These are phyloP conservation scores for Suillus variegatus DNA, from an alignment of 768 basidiomycete species.

Conservation along the genomic window DNA sequence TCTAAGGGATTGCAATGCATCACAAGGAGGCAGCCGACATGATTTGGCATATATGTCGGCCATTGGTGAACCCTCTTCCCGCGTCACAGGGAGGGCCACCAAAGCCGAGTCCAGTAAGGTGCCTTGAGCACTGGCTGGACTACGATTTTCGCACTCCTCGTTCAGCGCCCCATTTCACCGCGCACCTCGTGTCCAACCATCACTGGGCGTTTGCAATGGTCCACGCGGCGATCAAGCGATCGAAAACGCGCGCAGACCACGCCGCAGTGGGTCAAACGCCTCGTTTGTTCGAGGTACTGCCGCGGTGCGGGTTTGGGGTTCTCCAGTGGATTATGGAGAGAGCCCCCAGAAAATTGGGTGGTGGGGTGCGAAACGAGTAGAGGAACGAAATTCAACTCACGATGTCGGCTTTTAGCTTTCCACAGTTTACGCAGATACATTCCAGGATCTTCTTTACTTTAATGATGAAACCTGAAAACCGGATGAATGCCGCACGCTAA, in stretches of 20 bases:
- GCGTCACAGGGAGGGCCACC: constrained; percentile 71
- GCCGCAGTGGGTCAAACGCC: constrained; percentile 82
- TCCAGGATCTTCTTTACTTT: constrained; percentile 99
- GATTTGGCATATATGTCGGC: constrained; percentile 64
- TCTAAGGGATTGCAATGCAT: constrained; percentile 35
- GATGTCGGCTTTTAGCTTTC: constrained; percentile 95
- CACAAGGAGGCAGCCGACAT: constrained; percentile 60
- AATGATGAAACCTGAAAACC: constrained; percentile 80
- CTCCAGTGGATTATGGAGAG: constrained; percentile 85
- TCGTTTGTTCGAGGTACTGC: constrained; percentile 71
- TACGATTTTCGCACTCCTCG: constrained; percentile 80
- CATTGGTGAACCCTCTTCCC: constrained; percentile 50
- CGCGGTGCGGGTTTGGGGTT: constrained; percentile 94
- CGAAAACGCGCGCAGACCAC: constrained; percentile 84
- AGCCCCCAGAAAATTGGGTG: constrained; percentile 99
- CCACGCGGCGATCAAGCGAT: constrained; percentile 92
- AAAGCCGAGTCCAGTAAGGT: constrained; percentile 23
- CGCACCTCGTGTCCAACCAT: constrained; percentile 86
- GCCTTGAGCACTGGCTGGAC: constrained; percentile 28
- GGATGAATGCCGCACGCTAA: constrained; percentile 10
- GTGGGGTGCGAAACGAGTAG: constrained; percentile 91
- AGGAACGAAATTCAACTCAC: constrained; percentile 84
- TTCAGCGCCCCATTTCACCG: constrained; percentile 98
- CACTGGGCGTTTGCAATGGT: constrained; percentile 65
- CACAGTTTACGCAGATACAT: constrained; percentile 98